Base-by-base conservation (phyloP, 2,329 filamentous ascomycete species). In the Colletotrichum zoysiae region DNA sequence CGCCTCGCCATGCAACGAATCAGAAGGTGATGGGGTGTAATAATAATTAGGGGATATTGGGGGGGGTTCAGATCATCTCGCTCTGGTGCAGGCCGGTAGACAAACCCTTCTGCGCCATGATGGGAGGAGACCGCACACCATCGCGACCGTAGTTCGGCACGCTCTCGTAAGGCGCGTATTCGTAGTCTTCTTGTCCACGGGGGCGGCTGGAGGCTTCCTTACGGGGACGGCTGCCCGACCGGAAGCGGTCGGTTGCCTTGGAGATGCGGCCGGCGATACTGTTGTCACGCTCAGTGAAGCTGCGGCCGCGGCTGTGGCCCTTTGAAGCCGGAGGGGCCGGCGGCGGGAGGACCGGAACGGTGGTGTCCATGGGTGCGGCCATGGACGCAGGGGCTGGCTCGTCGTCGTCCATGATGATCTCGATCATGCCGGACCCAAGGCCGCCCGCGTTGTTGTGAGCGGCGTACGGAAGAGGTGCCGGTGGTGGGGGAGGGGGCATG, bases 361-460 rank as follows among this genome's bases (percentile, higher is more conserved):
- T 82, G 51, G 79, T 78, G 71, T 86, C 85, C 59, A 83, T 82
- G 1, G 82, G 82, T 1, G 80, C 78, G 11, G 81, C 81, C 16
- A 78, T 74, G 16, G 81, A 60, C 26, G 40, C 26, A 75, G 51
- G 50, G 35, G 58, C 66, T 78, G 67, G 75, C 23, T 87, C 84
- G 7, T 89, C 87, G 2, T 90, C 88, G 74, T 91, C 89, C 86
- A 90, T 90, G 61, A 92, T 88, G 73, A 92, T 90, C 78, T 92
- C 89, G 74, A 92, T 91, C 76, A 89, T 86, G 5, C 87, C 89
- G 0, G 87, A 86, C 9, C 84, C 85, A 20, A 84, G 75, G 2
- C 84, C 84, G 73, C 85, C 83, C 57, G 86, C 77, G 9, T 82
- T 81, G 2, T 82, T 79, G 40, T 80, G 81, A 55, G 81, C 77